These are phyloP conservation scores for Boletus tomentosulus DNA, from an alignment of 768 basidiomycete genomes.

Conservation along the genomic window DNA sequence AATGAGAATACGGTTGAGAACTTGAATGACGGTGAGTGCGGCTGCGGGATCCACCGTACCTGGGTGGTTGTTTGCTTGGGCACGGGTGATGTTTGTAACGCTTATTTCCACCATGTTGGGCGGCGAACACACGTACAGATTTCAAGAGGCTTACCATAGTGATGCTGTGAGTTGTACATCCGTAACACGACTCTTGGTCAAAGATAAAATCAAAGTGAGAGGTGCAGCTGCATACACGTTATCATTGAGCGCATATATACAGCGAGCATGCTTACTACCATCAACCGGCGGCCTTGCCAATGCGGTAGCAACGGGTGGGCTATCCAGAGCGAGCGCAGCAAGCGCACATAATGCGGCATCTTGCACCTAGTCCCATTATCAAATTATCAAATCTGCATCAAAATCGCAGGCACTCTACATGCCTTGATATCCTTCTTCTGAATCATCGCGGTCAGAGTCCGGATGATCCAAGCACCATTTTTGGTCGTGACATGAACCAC, in stretches of 20 bases:
- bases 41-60: constrained; percentile 40
- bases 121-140: background rate
- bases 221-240: constrained; percentile 9
- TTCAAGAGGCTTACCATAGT: constrained; percentile 48
- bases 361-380: constrained; percentile 42
- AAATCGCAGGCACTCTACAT: background rate
- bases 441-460: constrained; percentile 47
- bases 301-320: constrained; percentile 44
- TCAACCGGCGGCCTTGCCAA: constrained; percentile 45
- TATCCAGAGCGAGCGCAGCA: constrained; percentile 65
- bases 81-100: constrained; percentile 59
- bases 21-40: constrained; percentile 61
- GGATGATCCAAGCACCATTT: constrained; percentile 58
- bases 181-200: constrained; percentile 54
- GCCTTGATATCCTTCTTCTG: constrained; percentile 55
- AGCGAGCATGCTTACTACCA: constrained; percentile 31
- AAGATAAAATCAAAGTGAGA: constrained; percentile 42
- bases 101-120: constrained; percentile 30
- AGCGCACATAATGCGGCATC: constrained; percentile 64
- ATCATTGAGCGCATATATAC: constrained; percentile 3
- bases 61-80: constrained; percentile 33
- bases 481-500: constrained; percentile 36
- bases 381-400: background rate
- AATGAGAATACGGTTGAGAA: constrained; percentile 58
- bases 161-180: constrained; percentile 70